Evolutionary conservation across 345 rosid species (phyloP).

Genomic region (Eucalyptus regnans): DNA sequence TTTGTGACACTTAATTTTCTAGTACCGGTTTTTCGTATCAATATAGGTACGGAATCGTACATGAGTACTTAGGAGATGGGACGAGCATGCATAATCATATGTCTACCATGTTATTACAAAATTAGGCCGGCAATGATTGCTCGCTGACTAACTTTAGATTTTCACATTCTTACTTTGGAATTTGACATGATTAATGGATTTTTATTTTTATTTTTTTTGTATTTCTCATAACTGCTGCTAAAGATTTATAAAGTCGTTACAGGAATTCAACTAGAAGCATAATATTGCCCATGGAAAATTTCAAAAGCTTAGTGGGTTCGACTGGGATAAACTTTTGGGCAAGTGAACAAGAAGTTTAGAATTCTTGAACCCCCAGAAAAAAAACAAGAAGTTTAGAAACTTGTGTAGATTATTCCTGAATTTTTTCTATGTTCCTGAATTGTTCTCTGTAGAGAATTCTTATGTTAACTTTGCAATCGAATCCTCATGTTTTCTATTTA

Average conservation of each 20-base stretch:
- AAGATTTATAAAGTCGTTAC: neutral
- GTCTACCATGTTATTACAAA: neutral
- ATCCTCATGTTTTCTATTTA: neutral
- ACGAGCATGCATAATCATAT: neutral
- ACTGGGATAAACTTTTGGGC: neutral
- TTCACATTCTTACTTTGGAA: neutral
- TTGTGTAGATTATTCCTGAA: neutral
- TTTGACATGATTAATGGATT: neutral
- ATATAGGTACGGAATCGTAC: neutral
- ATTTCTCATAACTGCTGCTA: neutral
- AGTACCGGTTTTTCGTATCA: neutral
- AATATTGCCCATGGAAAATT: neutral
- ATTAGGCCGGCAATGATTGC: neutral
- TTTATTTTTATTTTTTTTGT: no score
- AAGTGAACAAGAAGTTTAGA: neutral
- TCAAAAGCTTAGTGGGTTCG: neutral
- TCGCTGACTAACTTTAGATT: neutral
- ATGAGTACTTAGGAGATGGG: neutral
- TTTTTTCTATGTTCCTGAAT: neutral
- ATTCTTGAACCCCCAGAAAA: neutral
- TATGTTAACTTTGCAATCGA: neutral
- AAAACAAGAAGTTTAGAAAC: neutral
- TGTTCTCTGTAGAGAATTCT: neutral
- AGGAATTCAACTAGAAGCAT: neutral
- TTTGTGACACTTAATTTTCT: neutral